Evolutionary conservation across 2,329 filamentous ascomycete species (phyloP).

Genomic region (Trichoderma sp.): DNA sequence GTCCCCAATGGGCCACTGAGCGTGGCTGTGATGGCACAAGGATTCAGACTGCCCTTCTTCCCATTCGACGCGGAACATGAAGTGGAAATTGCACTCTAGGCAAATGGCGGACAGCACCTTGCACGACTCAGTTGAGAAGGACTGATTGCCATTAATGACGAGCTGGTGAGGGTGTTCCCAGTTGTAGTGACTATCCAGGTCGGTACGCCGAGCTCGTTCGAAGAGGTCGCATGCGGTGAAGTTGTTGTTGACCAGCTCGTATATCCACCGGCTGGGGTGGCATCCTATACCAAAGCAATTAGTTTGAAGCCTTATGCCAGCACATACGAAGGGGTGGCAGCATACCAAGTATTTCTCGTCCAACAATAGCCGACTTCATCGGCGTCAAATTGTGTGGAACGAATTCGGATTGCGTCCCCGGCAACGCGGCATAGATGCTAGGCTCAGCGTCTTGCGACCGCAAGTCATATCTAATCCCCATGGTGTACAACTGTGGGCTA

Average conservation of each 20-base stretch:
- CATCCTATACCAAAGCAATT: constrained; percentile 29
- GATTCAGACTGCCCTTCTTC: constrained; percentile 28
- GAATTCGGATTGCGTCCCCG: constrained; percentile 31
- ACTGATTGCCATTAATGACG: constrained; percentile 41
- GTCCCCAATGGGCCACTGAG: constrained; percentile 36
- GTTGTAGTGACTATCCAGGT: constrained; percentile 31
- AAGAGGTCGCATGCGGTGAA: constrained; percentile 38
- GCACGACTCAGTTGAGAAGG: constrained; percentile 27
- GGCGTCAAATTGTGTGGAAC: constrained; percentile 33
- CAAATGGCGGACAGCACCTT: constrained; percentile 38
- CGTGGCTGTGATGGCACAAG: constrained; percentile 33
- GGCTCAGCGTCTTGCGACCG: constrained; percentile 30
- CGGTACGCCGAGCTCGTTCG: constrained; percentile 31
- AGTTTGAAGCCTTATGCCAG: not conserved
- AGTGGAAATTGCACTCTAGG: constrained; percentile 41
- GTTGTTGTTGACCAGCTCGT: constrained; percentile 39
- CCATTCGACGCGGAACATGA: constrained; percentile 39
- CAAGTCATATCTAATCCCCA: constrained; percentile 31
- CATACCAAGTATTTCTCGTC: constrained; percentile 30
- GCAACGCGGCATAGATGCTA: constrained; percentile 32
- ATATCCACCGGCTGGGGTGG: constrained; percentile 41
- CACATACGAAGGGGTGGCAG: constrained; percentile 1
- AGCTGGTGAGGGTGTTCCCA: constrained; percentile 38
- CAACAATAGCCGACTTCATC: constrained; percentile 32
- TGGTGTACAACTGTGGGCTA: constrained; percentile 16